Conservation (phyloP, 2,329 filamentous ascomycete genomes). For the Thermomyces lanuginosus region DNA sequence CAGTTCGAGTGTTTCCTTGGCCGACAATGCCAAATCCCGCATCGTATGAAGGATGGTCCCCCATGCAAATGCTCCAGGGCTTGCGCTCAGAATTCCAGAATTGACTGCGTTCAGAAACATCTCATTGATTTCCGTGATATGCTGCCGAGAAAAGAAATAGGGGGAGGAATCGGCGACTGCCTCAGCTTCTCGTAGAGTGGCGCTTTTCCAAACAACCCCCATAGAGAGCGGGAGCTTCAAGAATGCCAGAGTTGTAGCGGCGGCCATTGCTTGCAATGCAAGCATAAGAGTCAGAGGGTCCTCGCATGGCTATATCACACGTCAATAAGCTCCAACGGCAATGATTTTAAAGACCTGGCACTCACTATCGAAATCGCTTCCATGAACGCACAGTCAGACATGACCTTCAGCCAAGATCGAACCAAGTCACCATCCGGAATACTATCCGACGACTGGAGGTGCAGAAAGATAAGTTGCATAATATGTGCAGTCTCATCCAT, state of each 20-base stretch:
- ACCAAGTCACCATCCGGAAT: constrained; percentile 45
- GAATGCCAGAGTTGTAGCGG: constrained; percentile 54
- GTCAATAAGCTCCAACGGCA: constrained; percentile 8
- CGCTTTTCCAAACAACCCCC: constrained; percentile 31
- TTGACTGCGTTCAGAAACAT: constrained; percentile 48
- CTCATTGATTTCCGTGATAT: constrained; percentile 56
- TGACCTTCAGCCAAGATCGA: constrained; percentile 57
- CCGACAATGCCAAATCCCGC: constrained; percentile 44
- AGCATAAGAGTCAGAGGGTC: constrained; percentile 25
- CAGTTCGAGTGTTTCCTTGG: constrained; percentile 38
- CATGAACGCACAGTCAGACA: constrained; percentile 54
- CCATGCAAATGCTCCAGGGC: constrained; percentile 68
- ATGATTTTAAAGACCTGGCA: constrained; percentile 7
- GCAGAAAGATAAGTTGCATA: constrained; percentile 55
- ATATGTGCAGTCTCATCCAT: constrained; percentile 58
- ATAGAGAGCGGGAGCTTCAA: constrained; percentile 51
- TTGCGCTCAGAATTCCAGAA: constrained; percentile 43
- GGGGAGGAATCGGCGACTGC: constrained; percentile 28
- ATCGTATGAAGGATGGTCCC: constrained; percentile 57
- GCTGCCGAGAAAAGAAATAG: constrained; percentile 54
- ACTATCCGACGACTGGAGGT: constrained; percentile 43
- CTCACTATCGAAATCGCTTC: constrained; percentile 43
- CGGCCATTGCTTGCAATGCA: constrained; percentile 53
- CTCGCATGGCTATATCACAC: constrained; percentile 19
- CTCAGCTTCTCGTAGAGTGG: constrained; percentile 9